phyloP scores from a whole-genome alignment of 768 basidiomycete species.

The Tylopilus intermedius region DNA sequence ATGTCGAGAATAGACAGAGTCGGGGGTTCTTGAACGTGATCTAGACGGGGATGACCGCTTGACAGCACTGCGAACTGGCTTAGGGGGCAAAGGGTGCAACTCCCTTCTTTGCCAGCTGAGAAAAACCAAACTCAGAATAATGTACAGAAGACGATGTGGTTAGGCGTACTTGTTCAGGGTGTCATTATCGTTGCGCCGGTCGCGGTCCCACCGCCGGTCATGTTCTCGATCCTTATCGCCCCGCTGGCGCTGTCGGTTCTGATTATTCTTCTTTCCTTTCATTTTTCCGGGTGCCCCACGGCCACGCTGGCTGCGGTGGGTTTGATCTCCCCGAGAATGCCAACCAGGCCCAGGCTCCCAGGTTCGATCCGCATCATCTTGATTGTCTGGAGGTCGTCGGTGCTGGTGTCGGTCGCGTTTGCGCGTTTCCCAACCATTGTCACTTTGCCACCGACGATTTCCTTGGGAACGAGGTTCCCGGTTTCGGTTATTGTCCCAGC shows the following conservation, averaged over 20 bases:
- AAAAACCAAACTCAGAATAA: conserved; percentile 8
- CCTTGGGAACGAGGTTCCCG: conserved; percentile 32
- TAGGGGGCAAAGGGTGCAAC: conserved; percentile 37
- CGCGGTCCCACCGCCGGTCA: conserved; percentile 33
- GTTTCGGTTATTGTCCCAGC: conserved; percentile 33
- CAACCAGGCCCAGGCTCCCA: conserved; percentile 74
- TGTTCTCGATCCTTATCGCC: conserved; percentile 26
- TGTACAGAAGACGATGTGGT: conserved; percentile 5
- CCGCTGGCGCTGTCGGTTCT: conserved; percentile 30
- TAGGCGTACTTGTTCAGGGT: conserved; percentile 66
- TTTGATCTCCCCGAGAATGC: conserved; percentile 43
- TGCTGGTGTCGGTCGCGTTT: conserved; percentile 43
- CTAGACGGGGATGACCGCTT: conserved; percentile 44
- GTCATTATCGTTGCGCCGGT: conserved; percentile 54
- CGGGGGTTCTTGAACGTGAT: conserved; percentile 53
- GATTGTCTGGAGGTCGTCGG: conserved; percentile 28
- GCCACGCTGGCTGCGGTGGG: conserved; percentile 34
- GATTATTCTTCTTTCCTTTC: conserved; percentile 35
- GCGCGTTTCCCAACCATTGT: conserved; percentile 50
- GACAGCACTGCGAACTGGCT: conserved; percentile 30
- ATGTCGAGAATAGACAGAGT: conserved; percentile 58
- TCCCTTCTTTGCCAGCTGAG: conserved; percentile 68
- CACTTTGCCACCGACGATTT: conserved; percentile 31
- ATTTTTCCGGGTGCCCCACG: conserved; percentile 37
- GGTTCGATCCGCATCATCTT: conserved; percentile 45